A percentile compares a stretch with the other conserved stretches of the same genome.
phyloP scores from a whole-genome alignment of 805 yeast genomes.

The Starmera amethionina region DNA sequence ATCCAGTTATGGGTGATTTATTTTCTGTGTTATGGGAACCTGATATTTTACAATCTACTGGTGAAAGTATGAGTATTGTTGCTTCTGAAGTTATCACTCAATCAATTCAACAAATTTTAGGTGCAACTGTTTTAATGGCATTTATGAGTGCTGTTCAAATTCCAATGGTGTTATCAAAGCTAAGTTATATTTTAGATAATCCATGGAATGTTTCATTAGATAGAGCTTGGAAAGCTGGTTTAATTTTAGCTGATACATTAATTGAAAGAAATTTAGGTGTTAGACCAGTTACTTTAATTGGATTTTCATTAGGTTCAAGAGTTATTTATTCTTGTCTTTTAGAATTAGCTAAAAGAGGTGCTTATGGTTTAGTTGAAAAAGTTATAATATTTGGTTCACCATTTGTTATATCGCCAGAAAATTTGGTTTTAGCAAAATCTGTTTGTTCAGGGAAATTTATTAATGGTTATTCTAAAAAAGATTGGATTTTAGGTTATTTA shows the following conservation, averaged over 20 bases:
- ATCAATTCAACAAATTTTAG: slow-evolving; percentile 90
- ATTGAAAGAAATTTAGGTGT: slow-evolving; percentile 83
- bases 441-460: slow-evolving; percentile 86
- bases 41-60: slow-evolving; percentile 90
- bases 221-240: slow-evolving; percentile 95
- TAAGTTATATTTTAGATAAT: slow-evolving; percentile 83
- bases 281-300: slow-evolving; percentile 85
- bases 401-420: slow-evolving; percentile 67
- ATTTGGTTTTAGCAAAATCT: slow-evolving; percentile 66
- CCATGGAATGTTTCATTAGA: slow-evolving; percentile 98
- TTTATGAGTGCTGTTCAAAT: slow-evolving; percentile 88
- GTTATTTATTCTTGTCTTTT: slow-evolving; percentile 83
- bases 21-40: slow-evolving; percentile 96
- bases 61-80: slow-evolving; percentile 87
- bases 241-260: slow-evolving; percentile 82
- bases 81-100: slow-evolving; percentile 92
- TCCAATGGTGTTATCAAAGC: slow-evolving; percentile 84
- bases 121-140: slow-evolving; percentile 81
- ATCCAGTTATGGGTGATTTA: slow-evolving; percentile 96
- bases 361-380: slow-evolving; percentile 80
- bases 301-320: slow-evolving; percentile 90
- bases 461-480: slow-evolving; percentile 85
- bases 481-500: slow-evolving; percentile 92
- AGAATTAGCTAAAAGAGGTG: slow-evolving; percentile 79
- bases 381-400: slow-evolving; percentile 88